phyloP scores from a whole-genome alignment of 768 basidiomycete species.

The Neoboletus subvelutipes region DNA sequence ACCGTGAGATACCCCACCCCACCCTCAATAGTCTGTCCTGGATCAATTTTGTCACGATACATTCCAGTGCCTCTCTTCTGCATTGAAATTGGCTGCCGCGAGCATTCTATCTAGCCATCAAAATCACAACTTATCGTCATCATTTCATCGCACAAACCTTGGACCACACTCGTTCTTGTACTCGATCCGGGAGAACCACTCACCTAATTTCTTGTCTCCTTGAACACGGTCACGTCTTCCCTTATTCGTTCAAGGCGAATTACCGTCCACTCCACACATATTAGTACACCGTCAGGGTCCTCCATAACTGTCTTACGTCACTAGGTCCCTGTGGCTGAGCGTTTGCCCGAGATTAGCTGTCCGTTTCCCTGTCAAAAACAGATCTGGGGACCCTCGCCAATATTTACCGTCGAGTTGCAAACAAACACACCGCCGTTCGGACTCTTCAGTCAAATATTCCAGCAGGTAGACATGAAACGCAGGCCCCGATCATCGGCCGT shows the following conservation, averaged over 20 bases:
- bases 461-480: conserved; percentile 3
- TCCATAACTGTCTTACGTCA: conserved; percentile 9
- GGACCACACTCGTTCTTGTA: neutral
- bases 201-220: conserved; percentile 5
- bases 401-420: neutral
- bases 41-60: neutral
- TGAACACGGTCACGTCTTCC: neutral
- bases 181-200: neutral
- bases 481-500: conserved; percentile 7
- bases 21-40: neutral
- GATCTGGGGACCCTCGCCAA: conserved; percentile 5
- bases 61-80: neutral
- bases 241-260: neutral
- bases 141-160: conserved; percentile 2
- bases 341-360: conserved; percentile 12
- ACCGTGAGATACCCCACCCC: conserved; percentile 8
- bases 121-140: neutral
- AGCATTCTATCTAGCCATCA: neutral
- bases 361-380: neutral
- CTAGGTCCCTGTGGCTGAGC: conserved; percentile 8
- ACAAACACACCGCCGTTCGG: neutral
- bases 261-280: neutral
- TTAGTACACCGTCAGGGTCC: neutral
- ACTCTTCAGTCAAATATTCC: neutral
- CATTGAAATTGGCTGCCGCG: neutral